A percentile compares a stretch with the other conserved stretches of the same genome.
phyloP scores from a whole-genome alignment of 1,284 basidiomycete species.

The Porogramme epimiltina region DNA sequence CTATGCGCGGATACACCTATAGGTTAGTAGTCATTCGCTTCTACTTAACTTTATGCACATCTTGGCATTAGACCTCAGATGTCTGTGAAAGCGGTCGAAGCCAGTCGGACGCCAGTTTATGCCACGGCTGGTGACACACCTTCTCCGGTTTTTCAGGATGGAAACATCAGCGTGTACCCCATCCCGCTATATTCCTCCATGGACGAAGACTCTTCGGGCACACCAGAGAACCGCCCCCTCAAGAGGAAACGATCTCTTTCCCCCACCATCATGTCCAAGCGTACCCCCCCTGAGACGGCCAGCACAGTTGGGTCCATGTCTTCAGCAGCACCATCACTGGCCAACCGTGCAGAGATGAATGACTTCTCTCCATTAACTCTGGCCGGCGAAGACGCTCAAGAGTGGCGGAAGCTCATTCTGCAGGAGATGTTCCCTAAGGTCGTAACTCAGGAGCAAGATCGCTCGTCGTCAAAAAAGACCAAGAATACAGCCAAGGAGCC shows the following conservation, averaged over 20 bases:
- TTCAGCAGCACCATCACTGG: not conserved
- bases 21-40: conserved; percentile 46
- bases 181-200: conserved; percentile 48
- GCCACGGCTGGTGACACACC: conserved; percentile 19
- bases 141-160: conserved; percentile 57
- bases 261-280: conserved; percentile 38
- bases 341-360: not conserved
- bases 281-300: conserved; percentile 25
- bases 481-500: conserved; percentile 6
- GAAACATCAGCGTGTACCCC: conserved; percentile 64
- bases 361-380: conserved; percentile 41
- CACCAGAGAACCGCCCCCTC: conserved; percentile 3
- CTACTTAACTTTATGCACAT: not conserved
- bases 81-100: conserved; percentile 49
- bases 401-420: conserved; percentile 53
- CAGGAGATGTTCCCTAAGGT: conserved; percentile 56
- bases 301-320: conserved; percentile 7
- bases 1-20: conserved; percentile 64
- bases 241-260: conserved; percentile 33
- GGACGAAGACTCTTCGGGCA: not conserved
- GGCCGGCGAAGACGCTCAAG: conserved; percentile 44
- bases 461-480: not conserved
- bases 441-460: conserved; percentile 16
- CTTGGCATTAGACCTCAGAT: conserved; percentile 50
- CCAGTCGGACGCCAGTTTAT: conserved; percentile 31